Conservation (phyloP, 2,329 filamentous ascomycete genomes). For the Macrophomina phaseolina region DNA sequence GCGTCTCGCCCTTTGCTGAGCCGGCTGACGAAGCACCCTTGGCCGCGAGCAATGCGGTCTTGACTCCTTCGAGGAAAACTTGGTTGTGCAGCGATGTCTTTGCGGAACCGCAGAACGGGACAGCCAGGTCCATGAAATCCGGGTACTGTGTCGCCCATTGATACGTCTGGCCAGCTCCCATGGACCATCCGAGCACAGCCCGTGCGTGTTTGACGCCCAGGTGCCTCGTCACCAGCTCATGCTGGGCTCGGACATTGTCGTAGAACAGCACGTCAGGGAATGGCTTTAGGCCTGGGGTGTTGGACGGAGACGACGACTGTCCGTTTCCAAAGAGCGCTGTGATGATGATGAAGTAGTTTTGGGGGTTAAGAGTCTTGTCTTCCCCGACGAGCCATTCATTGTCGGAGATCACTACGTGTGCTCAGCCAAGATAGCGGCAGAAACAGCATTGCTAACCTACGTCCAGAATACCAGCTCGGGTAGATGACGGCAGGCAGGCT, state of each 20-base stretch:
- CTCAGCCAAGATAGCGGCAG: constrained; percentile 26
- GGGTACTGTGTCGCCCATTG: constrained; percentile 69
- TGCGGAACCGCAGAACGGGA: constrained; percentile 71
- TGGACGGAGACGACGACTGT: constrained; percentile 71
- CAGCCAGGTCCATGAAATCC: constrained; percentile 68
- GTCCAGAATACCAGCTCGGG: constrained; percentile 75
- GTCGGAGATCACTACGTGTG: constrained; percentile 61
- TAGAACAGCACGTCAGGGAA: constrained; percentile 70
- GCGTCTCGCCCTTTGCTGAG: constrained; percentile 39
- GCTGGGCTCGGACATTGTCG: constrained; percentile 72
- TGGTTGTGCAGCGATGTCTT: constrained; percentile 71
- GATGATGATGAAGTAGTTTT: constrained; percentile 71
- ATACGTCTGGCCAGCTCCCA: constrained; percentile 71
- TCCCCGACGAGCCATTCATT: constrained; percentile 77
- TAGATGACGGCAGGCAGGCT: constrained; percentile 72
- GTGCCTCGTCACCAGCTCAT: constrained; percentile 68
- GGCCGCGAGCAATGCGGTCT: constrained; percentile 63
- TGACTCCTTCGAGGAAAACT: constrained; percentile 70
- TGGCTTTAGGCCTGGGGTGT: constrained; percentile 58
- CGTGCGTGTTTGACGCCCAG: constrained; percentile 65
- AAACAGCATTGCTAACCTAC: constrained; percentile 43
- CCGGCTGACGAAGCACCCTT: constrained; percentile 62
- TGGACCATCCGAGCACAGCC: constrained; percentile 72
- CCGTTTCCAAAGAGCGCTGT: constrained; percentile 72
- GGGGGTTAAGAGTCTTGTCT: constrained; percentile 68